A percentile compares a stretch with the other conserved stretches of the same genome.
phyloP scores from a whole-genome alignment of 768 basidiomycete species.

The Tulasnella sp. region DNA sequence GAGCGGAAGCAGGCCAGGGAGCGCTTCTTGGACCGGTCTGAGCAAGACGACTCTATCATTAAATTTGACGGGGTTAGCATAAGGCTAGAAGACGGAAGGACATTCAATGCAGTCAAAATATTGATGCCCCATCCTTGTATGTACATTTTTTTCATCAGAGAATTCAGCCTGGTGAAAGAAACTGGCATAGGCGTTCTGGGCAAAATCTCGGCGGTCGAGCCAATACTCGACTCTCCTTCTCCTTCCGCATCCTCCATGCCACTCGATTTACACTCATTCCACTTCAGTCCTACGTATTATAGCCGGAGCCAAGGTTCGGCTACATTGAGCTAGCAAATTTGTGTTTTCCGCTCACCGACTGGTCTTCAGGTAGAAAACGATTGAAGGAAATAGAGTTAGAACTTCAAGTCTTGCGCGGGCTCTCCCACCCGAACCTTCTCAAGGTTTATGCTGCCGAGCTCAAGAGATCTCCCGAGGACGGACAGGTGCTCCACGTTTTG shows the following conservation, averaged over 20 bases:
- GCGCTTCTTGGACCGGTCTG: conserved; percentile 24
- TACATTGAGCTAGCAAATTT: background rate
- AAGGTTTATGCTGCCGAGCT: conserved; percentile 54
- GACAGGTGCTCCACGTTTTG: conserved; percentile 51
- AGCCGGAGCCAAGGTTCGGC: conserved; percentile 44
- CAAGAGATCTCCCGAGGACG: conserved; percentile 37
- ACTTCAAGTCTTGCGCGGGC: conserved; percentile 41
- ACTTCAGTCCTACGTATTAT: conserved; percentile 62
- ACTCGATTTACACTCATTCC: conserved; percentile 54
- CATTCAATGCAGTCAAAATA: conserved; percentile 29
- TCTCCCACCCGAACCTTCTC: conserved; percentile 57
- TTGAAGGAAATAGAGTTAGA: conserved; percentile 38
- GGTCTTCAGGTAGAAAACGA: conserved; percentile 27
- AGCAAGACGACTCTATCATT: conserved; percentile 24
- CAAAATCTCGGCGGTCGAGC: conserved; percentile 38
- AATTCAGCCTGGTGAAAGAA: background rate
- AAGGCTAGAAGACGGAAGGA: conserved; percentile 16
- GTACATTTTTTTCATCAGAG: background rate
- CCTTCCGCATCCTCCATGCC: conserved; percentile 28
- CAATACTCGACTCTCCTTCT: conserved; percentile 56
- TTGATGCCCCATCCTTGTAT: conserved; percentile 61
- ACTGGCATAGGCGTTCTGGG: conserved; percentile 20
- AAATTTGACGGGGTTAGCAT: conserved; percentile 40
- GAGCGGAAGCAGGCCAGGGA: conserved; percentile 51
- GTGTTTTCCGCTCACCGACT: background rate